Base-by-base conservation (phyloP, 768 basidiomycete genomes). In the Flagelloscypha sp. region DNA sequence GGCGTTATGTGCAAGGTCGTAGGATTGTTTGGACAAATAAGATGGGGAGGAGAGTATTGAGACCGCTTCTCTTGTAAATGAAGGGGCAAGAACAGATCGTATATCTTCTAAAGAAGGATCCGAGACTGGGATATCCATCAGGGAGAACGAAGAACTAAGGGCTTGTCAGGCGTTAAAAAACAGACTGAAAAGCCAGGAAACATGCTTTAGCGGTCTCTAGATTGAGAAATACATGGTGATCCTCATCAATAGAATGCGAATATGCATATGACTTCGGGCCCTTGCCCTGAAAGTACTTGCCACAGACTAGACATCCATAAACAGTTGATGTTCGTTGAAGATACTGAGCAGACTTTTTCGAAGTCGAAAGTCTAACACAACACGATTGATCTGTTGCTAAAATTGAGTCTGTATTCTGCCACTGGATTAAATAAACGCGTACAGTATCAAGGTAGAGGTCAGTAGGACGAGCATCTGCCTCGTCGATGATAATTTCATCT, bases 211-310 rank as follows among this genome's bases (percentile, higher is more conserved):
- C 79, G 4, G 90, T 88, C 49, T 86, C 83, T 21, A 98, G 71
- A 58, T 98, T 92, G 50, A 99, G 86, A 69, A 92, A 99, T 38
- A 98, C 95, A 52, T 98, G 92, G 54, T 99, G 93, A 58, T 95
- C 93, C 41, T 98, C 90, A 50, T 93, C 88, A 44, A 99, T 93
- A 30, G 92, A 85, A 61, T 99, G 95, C 11, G 90, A 77, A 59
- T 95, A 99, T 16, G 95, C 95, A 54, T 90, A 92, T 38, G 90
- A 90, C 29, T 72, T 87, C 44, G 83, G 80, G 23, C 95, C 94
- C 50, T 95, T 70, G 17, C 95, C 95, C 68, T 98, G 94, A 54
- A 95, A 98, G 58, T 97, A 99, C 64, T 95, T 98, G 37, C 95
- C 95, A 55, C 89, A 93, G 11, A 98, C 93, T 35, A 99, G 76